Evolutionary conservation across 495 filamentous ascomycete species (phyloP).

Genomic region (Hypomontagnella submonticulosa): DNA sequence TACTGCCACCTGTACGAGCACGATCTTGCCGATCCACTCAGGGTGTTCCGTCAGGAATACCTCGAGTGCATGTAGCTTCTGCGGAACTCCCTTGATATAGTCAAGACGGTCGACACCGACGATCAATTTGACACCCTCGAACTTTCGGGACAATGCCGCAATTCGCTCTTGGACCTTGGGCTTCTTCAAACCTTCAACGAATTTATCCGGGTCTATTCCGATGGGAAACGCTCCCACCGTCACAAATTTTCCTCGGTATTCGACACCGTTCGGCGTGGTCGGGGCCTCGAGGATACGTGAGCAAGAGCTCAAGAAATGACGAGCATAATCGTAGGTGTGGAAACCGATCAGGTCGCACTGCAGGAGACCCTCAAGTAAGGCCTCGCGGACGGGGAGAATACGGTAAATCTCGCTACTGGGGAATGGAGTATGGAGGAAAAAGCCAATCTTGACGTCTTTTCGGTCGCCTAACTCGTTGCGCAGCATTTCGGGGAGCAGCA

Average conservation of each 20-base stretch:
- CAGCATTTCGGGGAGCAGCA: slow-evolving; percentile 88
- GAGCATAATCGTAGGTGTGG: slow-evolving; percentile 93
- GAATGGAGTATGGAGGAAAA: slow-evolving; percentile 95
- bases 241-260: slow-evolving; percentile 77
- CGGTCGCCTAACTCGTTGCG: slow-evolving; percentile 77
- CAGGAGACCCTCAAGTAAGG: slow-evolving; percentile 80
- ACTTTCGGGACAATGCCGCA: slow-evolving; percentile 77
- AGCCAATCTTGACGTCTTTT: slow-evolving; percentile 88
- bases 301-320: slow-evolving; percentile 90
- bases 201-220: slow-evolving; percentile 96
- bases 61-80: slow-evolving; percentile 92
- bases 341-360: slow-evolving; percentile 91
- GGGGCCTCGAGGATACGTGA: slow-evolving; percentile 77
- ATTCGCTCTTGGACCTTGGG: slow-evolving; percentile 83
- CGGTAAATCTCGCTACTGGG: slow-evolving; percentile 92
- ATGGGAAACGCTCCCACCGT: slow-evolving; percentile 88
- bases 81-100: slow-evolving; percentile 96
- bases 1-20: slow-evolving; percentile 92
- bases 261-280: slow-evolving; percentile 86
- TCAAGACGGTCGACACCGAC: slow-evolving; percentile 94
- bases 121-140: slow-evolving; percentile 88
- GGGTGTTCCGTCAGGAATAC: slow-evolving; percentile 91
- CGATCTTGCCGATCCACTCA: slow-evolving; percentile 89
- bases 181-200: slow-evolving; percentile 85
- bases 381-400: slow-evolving; percentile 86